Evolutionary conservation across 148 eudicot genomes (phyloP).

Genomic region (Vaccinium corymbosum): DNA sequence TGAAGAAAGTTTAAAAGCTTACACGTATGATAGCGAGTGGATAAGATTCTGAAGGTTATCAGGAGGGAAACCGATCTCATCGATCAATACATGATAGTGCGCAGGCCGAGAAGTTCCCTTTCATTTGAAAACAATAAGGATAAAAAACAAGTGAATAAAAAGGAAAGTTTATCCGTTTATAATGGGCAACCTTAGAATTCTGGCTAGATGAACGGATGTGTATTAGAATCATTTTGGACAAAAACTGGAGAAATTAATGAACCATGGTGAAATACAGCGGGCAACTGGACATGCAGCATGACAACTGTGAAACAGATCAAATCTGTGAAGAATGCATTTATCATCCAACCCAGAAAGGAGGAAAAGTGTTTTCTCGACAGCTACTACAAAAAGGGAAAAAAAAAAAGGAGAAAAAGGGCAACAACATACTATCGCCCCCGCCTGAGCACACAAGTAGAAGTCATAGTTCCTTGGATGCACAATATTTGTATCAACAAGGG

Average conservation of each 20-base stretch:
- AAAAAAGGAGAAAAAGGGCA: neutral
- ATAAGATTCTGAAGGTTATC: conserved; percentile 79
- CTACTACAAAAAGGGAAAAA: no score
- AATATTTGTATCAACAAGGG: conserved; percentile 78
- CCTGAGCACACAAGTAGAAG: conserved; percentile 91
- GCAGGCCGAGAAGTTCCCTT: conserved; percentile 92
- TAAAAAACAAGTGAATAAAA: neutral
- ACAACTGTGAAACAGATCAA: conserved; percentile 3
- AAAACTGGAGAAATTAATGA: neutral
- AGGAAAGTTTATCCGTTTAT: neutral
- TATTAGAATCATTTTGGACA: neutral
- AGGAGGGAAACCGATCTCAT: conserved; percentile 94
- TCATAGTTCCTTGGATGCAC: conserved; percentile 92
- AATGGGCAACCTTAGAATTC: neutral
- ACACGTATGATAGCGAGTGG: conserved; percentile 84
- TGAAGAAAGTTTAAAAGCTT: conserved; percentile 26
- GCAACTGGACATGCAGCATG: neutral
- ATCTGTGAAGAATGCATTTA: neutral
- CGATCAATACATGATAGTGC: conserved; percentile 91
- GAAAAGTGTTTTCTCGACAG: neutral
- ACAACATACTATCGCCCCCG: conserved; percentile 71
- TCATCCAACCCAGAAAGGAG: conserved; percentile 13
- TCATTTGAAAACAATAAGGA: neutral
- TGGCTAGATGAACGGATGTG: neutral
- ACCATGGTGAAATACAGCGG: no score